These are phyloP conservation scores for Globisporangium sylvaticum DNA, from an alignment of 352 stramenopile genomes.

Conservation along the genomic window DNA sequence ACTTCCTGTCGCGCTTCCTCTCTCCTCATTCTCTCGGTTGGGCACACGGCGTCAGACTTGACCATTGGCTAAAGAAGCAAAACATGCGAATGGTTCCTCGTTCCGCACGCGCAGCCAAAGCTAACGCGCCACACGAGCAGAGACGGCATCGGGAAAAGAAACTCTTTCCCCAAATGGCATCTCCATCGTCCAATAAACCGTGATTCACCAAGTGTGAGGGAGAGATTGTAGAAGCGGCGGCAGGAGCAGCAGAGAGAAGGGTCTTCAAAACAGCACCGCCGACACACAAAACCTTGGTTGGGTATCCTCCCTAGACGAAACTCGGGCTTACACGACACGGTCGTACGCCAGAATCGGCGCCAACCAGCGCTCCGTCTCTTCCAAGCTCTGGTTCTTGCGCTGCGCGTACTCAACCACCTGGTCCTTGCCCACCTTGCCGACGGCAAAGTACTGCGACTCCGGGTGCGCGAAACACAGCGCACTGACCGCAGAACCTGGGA, in stretches of 20 bases:
- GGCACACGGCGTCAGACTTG: conserved; percentile 6
- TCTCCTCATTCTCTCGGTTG: not conserved
- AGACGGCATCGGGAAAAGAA: conserved; percentile 12
- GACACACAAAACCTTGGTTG: not conserved
- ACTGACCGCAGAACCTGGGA: conserved; percentile 92
- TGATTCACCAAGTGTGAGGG: conserved; percentile 41
- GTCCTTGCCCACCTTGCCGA: conserved; percentile 96
- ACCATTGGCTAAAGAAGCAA: conserved; percentile 20
- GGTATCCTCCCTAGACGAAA: not conserved
- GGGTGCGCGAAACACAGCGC: conserved; percentile 96
- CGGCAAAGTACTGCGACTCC: conserved; percentile 95
- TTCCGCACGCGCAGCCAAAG: not conserved
- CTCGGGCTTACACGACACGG: conserved; percentile 27
- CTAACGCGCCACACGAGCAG: conserved; percentile 6
- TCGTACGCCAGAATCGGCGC: conserved; percentile 96
- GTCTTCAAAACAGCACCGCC: not conserved
- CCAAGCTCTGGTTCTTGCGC: conserved; percentile 89
- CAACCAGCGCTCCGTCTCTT: conserved; percentile 93
- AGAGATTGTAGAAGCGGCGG: conserved; percentile 23
- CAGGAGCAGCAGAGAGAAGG: not conserved
- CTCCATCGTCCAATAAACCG: conserved; percentile 12
- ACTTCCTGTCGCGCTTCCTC: conserved; percentile 6
- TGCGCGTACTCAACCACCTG: conserved; percentile 93
- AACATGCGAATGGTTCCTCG: conserved; percentile 20
- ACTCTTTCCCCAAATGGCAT: conserved; percentile 7